Conservation (phyloP, 2,329 filamentous ascomycete genomes). For the Hirsutella thompsonii region DNA sequence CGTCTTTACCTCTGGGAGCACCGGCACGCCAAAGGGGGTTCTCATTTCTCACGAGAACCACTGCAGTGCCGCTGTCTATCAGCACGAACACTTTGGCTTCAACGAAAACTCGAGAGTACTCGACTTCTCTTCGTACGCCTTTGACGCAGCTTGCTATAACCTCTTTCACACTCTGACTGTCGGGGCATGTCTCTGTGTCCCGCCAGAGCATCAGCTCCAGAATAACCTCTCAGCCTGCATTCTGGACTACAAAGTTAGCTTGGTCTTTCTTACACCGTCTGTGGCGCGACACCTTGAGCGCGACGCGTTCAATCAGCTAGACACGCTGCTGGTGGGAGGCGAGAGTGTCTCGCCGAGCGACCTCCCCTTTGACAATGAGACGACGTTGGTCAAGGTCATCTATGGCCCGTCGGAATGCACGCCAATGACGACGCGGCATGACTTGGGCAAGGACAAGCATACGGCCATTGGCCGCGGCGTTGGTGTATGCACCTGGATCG, state of each 20-base stretch:
- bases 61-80: conserved; percentile 2
- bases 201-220: neutral
- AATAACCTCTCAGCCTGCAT: neutral
- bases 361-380: conserved; percentile 2
- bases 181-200: conserved; percentile 2
- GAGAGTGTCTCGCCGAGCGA: conserved; percentile 4
- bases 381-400: conserved; percentile 5
- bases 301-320: conserved; percentile 1
- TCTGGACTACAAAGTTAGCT: neutral
- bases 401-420: conserved; percentile 12
- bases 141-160: neutral
- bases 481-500: conserved; percentile 7
- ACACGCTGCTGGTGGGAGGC: conserved; percentile 7
- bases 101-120: conserved; percentile 3
- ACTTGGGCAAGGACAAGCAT: neutral
- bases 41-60: conserved; percentile 1
- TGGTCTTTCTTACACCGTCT: neutral
- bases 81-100: conserved; percentile 3
- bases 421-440: neutral
- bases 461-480: neutral
- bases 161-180: neutral
- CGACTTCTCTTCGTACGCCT: conserved; percentile 3
- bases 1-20: conserved; percentile 9
- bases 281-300: conserved; percentile 4
- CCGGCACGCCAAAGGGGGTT: conserved; percentile 7